phyloP scores from a whole-genome alignment of 768 basidiomycete genomes.

The Paxillus ammoniavirescens region DNA sequence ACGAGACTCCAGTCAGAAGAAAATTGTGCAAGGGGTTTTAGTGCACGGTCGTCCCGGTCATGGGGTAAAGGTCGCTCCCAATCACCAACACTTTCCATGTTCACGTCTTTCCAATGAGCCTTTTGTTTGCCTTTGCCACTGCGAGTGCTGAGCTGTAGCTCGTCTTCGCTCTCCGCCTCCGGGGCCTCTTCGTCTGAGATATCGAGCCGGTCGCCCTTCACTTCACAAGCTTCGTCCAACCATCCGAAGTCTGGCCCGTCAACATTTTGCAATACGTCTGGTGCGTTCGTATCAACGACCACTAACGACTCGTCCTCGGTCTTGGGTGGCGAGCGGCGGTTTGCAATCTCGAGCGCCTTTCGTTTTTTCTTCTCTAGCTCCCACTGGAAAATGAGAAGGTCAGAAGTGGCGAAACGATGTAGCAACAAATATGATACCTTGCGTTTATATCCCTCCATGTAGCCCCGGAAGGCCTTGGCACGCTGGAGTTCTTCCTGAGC shows the following conservation, averaged over 20 bases:
- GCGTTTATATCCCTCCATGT: constrained; percentile 17
- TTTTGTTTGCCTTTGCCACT: constrained; percentile 4
- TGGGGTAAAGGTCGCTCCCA: constrained; percentile 1
- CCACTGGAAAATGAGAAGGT: constrained; percentile 10
- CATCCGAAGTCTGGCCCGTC: constrained; percentile 18
- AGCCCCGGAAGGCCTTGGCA: constrained; percentile 21
- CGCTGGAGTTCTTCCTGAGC: constrained; percentile 17
- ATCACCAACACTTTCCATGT: constrained; percentile 2
- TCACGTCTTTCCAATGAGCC: constrained; percentile 2
- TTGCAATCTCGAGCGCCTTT: constrained; percentile 20
- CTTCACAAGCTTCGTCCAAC: constrained; percentile 28
- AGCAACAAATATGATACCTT: constrained; percentile 14
- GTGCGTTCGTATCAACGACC: constrained; percentile 27
- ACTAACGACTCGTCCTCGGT: constrained; percentile 29
- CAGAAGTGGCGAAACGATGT: background rate
- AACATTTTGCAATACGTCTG: constrained; percentile 16
- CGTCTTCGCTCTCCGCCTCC: constrained; percentile 20
- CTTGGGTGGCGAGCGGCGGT: constrained; percentile 3
- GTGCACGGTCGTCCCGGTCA: constrained; percentile 2
- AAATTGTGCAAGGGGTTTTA: constrained; percentile 10
- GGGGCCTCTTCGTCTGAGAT: constrained; percentile 12
- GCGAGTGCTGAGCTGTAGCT: constrained; percentile 2
- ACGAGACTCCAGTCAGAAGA: constrained; percentile 23
- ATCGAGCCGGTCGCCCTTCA: constrained; percentile 25
- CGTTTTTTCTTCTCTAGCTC: constrained; percentile 26